Conservation (phyloP, 2,329 filamentous ascomycete species). For the Aspergillus candidus region DNA sequence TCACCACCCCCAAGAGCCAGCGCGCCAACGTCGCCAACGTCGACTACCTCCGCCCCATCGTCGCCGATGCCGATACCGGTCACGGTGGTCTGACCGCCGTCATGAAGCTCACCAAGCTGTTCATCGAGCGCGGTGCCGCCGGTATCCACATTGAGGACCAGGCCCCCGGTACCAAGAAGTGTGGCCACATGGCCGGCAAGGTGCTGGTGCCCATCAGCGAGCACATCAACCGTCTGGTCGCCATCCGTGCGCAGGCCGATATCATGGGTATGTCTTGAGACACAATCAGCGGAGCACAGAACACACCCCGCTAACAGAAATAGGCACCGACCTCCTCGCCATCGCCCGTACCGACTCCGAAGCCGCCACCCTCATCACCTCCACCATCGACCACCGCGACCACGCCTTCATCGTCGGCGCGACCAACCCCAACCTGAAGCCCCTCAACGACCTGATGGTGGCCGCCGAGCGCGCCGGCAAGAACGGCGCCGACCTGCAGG, state of each 20-base stretch:
- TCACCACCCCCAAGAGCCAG: constrained; percentile 66
- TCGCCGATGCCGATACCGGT: constrained; percentile 94
- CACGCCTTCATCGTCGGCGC: constrained; percentile 86
- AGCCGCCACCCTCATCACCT: constrained; percentile 93
- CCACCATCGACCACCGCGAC: constrained; percentile 91
- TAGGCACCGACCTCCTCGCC: constrained; percentile 75
- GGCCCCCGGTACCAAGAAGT: constrained; percentile 98
- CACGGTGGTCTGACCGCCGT: constrained; percentile 96
- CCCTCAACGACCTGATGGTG: constrained; percentile 85
- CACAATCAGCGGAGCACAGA: no score
- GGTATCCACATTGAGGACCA: constrained; percentile 99
- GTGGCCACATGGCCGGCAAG: constrained; percentile 98
- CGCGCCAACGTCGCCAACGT: constrained; percentile 69
- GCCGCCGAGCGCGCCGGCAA: constrained; percentile 79
- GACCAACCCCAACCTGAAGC: constrained; percentile 78
- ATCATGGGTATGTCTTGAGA: constrained; percentile 94
- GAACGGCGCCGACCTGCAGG: constrained; percentile 71
- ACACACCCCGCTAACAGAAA: constrained; percentile 1
- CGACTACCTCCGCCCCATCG: constrained; percentile 92
- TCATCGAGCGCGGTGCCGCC: constrained; percentile 91
- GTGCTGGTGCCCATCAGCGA: constrained; percentile 94
- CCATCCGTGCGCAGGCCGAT: constrained; percentile 94
- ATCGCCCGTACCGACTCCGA: constrained; percentile 95
- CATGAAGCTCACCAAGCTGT: constrained; percentile 99
- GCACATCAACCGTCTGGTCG: constrained; percentile 95